Conservation (phyloP, 176 grass and related monocot species). For the maize (Zea mays) region DNA sequence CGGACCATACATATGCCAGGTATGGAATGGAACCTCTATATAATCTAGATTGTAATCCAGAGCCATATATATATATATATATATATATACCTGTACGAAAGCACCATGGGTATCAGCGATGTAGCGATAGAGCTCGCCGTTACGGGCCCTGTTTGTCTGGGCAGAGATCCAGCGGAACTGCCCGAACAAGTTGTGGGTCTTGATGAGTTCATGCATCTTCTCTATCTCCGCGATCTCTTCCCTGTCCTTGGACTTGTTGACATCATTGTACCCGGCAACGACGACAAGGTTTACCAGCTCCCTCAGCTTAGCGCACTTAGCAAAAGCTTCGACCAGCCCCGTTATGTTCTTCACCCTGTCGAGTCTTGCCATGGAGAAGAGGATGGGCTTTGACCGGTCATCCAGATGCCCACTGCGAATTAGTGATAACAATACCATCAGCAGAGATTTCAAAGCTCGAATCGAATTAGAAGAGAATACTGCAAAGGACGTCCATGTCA, state of each 20-base stretch:
- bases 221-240: constrained; percentile 89
- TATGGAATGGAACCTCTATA: neutral
- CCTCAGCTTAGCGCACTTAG: constrained; percentile 54
- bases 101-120: constrained; percentile 87
- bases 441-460: neutral
- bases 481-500: neutral
- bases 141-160: constrained; percentile 79
- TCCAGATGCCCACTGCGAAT: constrained; percentile 75
- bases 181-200: constrained; percentile 71
- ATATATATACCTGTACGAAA: constrained; percentile 74
- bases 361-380: constrained; percentile 96
- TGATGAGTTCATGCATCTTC: constrained; percentile 84
- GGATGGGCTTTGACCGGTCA: constrained; percentile 82
- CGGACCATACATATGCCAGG: neutral
- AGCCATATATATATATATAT: constrained; percentile 37
- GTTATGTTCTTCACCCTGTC: constrained; percentile 94
- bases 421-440: neutral
- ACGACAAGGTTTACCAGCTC: constrained; percentile 82
- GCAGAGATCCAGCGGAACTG: constrained; percentile 94
- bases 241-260: constrained; percentile 67
- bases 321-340: constrained; percentile 81
- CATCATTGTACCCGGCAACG: constrained; percentile 80
- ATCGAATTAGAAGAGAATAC: neutral
- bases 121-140: constrained; percentile 89
- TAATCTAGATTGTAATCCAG: constrained; percentile 5